Base-by-base conservation (phyloP, 2,329 filamentous ascomycete species). In the Cryphonectria naterciae region DNA sequence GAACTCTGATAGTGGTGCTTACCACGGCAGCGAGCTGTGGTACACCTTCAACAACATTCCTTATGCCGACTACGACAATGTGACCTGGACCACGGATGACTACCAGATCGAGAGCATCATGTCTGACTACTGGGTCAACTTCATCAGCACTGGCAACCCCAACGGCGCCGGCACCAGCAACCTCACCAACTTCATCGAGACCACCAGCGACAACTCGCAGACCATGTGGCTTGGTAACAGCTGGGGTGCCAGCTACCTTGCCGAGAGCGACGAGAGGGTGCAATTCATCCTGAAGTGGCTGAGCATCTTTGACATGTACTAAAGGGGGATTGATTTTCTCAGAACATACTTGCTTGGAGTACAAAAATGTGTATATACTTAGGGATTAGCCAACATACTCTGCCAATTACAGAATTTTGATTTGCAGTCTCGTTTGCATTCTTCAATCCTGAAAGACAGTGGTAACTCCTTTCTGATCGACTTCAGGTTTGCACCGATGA, bases 81-180 rank as follows among this genome's bases (percentile, higher is more conserved):
- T 35, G n/a, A 76, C 74, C 15, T 80, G 78, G 77, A 72, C 70
- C 28, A 54, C 72, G 0, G 67, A 71, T 5, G 78, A 80, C 65
- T 78, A 76, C 68, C 65, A 62, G 13, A 75, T 80, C 62, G 41
- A 17, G 41, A 43, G 41, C 41, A 43, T 43, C 41, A 43, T 43
- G 41, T 43, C 41, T 17, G 41, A 43, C 15, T 43, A 43, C 41
- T 43, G 69, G 69, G 67, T n/a, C 58, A 71, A 71, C 60, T 71
- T 71, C 25, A 71, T 71, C 32, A 25, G 19, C 8, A 64, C 15
- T 10, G 66, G 58, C 6, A 68, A 69, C 35, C 69, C 69, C 13
- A 71, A 71, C 52, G 35, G 46, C n/a, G 73, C 54, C 0, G 54
- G 54, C 54, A 52, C 19, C 22, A 25, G 49, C 49, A 54, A 25